Conservation (phyloP, 108 stramenopile species). For the Nitzschia inconspicua region DNA sequence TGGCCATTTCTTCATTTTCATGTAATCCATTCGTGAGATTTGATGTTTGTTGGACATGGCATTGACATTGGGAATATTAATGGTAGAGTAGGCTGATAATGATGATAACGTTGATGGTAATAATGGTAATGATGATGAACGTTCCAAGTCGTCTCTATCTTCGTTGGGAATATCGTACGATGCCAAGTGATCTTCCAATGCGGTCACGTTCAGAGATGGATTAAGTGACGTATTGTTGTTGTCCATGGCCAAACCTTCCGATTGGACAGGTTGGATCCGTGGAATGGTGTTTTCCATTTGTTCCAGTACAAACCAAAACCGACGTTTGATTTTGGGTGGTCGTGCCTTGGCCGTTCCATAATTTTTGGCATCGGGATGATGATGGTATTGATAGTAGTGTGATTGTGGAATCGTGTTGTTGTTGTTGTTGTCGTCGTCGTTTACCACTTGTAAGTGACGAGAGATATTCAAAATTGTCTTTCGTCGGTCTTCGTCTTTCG, state of each 20-base stretch:
- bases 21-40: slow-evolving; percentile 40
- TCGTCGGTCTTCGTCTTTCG: background rate
- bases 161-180: background rate
- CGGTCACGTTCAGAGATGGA: no score
- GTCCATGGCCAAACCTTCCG: background rate
- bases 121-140: background rate
- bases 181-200: no score
- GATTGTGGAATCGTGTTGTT: background rate
- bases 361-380: background rate
- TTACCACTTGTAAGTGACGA: background rate
- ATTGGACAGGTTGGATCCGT: background rate
- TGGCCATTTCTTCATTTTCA: slow-evolving; percentile 41
- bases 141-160: background rate
- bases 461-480: background rate
- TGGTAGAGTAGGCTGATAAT: background rate
- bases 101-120: background rate
- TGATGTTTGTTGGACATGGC: slow-evolving; percentile 29
- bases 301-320: slow-evolving; percentile 3
- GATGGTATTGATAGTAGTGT: background rate
- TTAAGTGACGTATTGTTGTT: no score
- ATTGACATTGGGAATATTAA: background rate
- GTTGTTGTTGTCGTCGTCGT: background rate
- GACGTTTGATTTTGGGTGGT: slow-evolving; percentile 8
- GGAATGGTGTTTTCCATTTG: slow-evolving; percentile 8
- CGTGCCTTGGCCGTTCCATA: slow-evolving; percentile 14